Base-by-base conservation (phyloP, 2,329 filamentous ascomycete species). In the Pestalotiopsis fici region DNA sequence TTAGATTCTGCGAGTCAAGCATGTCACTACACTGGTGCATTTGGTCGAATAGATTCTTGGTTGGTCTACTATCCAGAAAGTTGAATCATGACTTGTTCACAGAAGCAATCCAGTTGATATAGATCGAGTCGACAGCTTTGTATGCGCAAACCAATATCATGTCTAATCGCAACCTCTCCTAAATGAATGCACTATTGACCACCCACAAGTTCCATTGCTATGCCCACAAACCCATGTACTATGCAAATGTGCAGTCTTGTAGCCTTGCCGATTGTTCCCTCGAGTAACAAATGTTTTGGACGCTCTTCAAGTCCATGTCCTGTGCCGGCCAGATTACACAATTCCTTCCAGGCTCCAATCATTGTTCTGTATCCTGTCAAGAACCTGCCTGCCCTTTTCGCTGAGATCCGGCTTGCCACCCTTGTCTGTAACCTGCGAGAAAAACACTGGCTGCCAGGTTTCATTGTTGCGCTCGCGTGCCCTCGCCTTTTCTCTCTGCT, bases 361-460 rank as follows among this genome's bases (percentile, higher is more conserved):
- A 43, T 78, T 82, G 73, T 83, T 82, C 72, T 88, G 86, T 11
- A 86, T 85, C 54, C 83, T 80, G 68, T 85, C 82, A 3, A 88
- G 80, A 6, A 87, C 81, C 73, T 81, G 76, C 4, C 76, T 80
- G 23, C 86, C 86, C 78, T 85, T 87, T 2, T 85, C 84, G 4
- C 85, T 87, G 69, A 88, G 80, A 54, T 86, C 83, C 1, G 86
- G 86, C 75, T 85, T 85, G 66, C 86, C 86, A 61, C 83, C 83
- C 68, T 87, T 88, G 72, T 86, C 86, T 11, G 83, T 84, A 65
- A 82, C 80, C 74, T 88, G 85, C 72, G 83, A 90, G 80, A 99
- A 99, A 82, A 97, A 99, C 56, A 94, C 86, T n/a, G 96, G 96
- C 71, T 90, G 85, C 90, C 93, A 99, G 39, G 88, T 87, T 67